Percentiles rank a stretch among this genome's conserved stretches.
Conservation (phyloP, 176 grass and related monocot species). For the Oryza coarctata region DNA sequence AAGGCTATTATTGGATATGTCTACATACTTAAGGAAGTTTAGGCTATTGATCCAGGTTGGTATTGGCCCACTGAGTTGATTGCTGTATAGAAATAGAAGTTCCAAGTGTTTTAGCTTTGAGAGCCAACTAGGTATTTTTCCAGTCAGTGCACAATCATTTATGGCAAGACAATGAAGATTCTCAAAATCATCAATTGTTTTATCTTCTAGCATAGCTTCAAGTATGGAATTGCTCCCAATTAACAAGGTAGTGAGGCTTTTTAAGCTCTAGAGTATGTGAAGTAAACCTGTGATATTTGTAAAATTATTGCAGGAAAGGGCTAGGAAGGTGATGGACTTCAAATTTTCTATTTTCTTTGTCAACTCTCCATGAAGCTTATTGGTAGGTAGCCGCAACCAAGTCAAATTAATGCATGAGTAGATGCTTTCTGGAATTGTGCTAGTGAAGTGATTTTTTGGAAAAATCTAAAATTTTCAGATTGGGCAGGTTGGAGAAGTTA, state of each 20-base stretch:
- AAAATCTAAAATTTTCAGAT: slow-evolving; percentile 8
- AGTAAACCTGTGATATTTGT: not conserved
- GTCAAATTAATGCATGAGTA: slow-evolving; percentile 24
- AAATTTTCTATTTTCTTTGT: not conserved
- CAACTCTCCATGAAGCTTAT: not conserved
- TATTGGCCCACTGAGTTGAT: slow-evolving; percentile 39
- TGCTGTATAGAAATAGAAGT: slow-evolving; percentile 14
- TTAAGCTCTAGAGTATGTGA: slow-evolving; percentile 1
- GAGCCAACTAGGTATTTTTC: slow-evolving; percentile 35
- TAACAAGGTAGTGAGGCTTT: not conserved
- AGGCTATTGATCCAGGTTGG: slow-evolving; percentile 46
- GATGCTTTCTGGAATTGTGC: slow-evolving; percentile 24
- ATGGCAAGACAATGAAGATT: slow-evolving; percentile 31
- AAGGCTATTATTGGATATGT: slow-evolving; percentile 45
- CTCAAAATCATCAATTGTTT: not conserved
- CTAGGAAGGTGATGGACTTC: not conserved
- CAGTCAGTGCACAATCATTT: slow-evolving; percentile 13
- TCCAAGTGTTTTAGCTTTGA: slow-evolving; percentile 32
- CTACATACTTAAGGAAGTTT: slow-evolving; percentile 24
- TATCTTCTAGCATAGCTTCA: slow-evolving; percentile 5
- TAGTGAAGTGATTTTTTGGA: not conserved
- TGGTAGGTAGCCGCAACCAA: not conserved
- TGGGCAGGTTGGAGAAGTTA: slow-evolving; percentile 16
- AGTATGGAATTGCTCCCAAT: not conserved
- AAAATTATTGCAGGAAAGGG: not conserved